Base-by-base conservation (phyloP, 306 rosid genomes). In the Hippophae gyantsensis region DNA sequence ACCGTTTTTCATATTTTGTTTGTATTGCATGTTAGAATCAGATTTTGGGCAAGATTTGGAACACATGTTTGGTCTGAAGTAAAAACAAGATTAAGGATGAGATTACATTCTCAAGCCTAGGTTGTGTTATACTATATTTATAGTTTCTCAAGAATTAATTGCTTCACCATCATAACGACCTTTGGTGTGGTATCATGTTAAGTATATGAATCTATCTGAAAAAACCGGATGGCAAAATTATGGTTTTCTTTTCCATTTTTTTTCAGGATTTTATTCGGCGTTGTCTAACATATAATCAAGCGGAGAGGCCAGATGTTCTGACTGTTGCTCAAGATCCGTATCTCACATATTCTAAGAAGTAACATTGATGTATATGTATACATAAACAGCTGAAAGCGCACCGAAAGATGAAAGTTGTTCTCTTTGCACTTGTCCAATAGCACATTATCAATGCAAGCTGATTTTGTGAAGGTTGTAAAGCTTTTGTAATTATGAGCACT, bases 301-400 rank as follows among this genome's bases (percentile, higher is more conserved):
- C 67, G 3, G 99, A 93, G 56, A 86, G 99, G 69, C 95, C 99
- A 10, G 99, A 93, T 69, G 99, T 93, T 12, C 72, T 89, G 62
- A 76, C 81, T 13, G 67, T 89, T 75, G 89, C 97, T 32, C 99
- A 84, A 82, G 99, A 93, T 73, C 85, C 90, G 42, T 93, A 88
- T 79, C 97, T 89, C 69, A 73, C 80, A 5, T 89, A 82, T 76
- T 58, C 81, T 13, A 93, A 93, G 79, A 93, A 82, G 84, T 84
- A 57, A 64, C 55, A 64, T 12, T 13, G 25, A 49, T 7, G 55
- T 5, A 25, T 25, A 54, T 54, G 50, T 56, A 67, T 49, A 48
- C 57, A 57, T 67, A 54, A 56, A 63, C 60, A 63, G 65, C 61
- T 40, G 52, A 61, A 75, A 56, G 56, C 60, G 53, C 26, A 44